Base-by-base conservation (phyloP, 192 early-diverging fungal species). In the Backusella sp. region DNA sequence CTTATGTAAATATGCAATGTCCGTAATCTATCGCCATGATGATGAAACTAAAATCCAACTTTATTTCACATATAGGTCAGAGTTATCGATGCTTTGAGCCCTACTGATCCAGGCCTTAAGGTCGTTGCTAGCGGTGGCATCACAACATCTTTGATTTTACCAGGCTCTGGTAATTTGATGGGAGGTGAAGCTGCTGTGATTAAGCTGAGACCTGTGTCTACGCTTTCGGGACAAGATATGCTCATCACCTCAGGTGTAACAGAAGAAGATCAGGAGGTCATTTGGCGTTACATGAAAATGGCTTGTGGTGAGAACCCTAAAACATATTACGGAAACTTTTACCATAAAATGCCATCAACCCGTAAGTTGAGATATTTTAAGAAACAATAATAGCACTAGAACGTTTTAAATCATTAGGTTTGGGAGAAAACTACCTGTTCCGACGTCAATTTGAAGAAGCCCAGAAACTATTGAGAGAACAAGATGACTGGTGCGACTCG, bases 261-360 rank as follows among this genome's bases (percentile, higher is more conserved):
- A 23, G 41, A 67, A 12, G 73, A 68, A 56, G 74, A 80, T 36
- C 62, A 73, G 42, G 84, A 82, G 32, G 78, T 76, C 11, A 36
- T 66, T 15, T 85, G 85, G 84, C 75, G 89, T 7, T 92, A 86
- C 77, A 91, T 91, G 86, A 92, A 92, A 71, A 90, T 91, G 88
- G 91, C 91, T 0, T 92, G 91, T 77, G 90, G 91, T 30, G 91
- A 92, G 74, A 92, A 92, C 77, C 84, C 90, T 8, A 91, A 88
- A 56, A 19, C 70, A 21, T 35, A 68, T 46, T 89, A 86, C 53
- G 85, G 84, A 17, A 36, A 37, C 68, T 39, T 74, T 19, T 15
- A 17, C 37, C 77, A 73, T 49, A 39, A 70, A 34, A 75, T 83
- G 75, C 84, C 84, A 34, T 56, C 66, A 66, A 83, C 84, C 37